Conservation (phyloP, 768 basidiomycete species). For the Mycena indigotica region DNA sequence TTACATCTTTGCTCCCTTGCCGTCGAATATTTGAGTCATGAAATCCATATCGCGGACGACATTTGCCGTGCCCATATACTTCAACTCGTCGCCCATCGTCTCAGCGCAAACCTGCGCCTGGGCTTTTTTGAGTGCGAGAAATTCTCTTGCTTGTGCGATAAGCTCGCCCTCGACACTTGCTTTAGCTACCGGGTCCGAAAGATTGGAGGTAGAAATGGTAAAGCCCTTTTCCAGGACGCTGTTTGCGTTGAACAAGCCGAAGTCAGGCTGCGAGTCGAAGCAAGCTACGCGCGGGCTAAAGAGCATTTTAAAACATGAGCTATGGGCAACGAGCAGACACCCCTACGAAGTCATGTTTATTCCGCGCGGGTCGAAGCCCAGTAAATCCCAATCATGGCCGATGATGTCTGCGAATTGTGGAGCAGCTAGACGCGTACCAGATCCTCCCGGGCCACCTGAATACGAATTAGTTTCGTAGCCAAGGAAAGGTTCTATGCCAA, state of each 20-base stretch:
- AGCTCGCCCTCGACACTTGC: conserved; percentile 16
- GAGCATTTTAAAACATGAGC: background rate
- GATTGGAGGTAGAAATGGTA: conserved; percentile 21
- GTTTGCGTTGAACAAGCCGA: conserved; percentile 23
- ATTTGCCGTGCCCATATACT: conserved; percentile 28
- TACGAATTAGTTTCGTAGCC: background rate
- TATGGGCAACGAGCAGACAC: background rate
- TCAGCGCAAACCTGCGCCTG: conserved; percentile 25
- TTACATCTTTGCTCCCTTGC: conserved; percentile 26
- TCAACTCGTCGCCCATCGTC: conserved; percentile 27
- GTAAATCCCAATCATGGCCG: conserved; percentile 31
- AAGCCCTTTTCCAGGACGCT: conserved; percentile 27
- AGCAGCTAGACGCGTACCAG: conserved; percentile 23
- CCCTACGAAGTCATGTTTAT: conserved; percentile 25
- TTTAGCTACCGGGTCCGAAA: conserved; percentile 7
- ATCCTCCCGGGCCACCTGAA: conserved; percentile 30
- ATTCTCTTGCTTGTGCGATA: conserved; percentile 22
- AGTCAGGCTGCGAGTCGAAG: conserved; percentile 11
- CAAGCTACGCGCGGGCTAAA: conserved; percentile 24
- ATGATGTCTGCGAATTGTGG: conserved; percentile 21
- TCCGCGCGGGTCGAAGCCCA: conserved; percentile 34
- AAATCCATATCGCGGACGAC: conserved; percentile 29
- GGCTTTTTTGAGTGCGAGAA: conserved; percentile 23
- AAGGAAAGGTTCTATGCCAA: background rate
- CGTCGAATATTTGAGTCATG: conserved; percentile 25